phyloP scores from a whole-genome alignment of 192 early-diverging fungal genomes.

The Coemansia sp. region DNA sequence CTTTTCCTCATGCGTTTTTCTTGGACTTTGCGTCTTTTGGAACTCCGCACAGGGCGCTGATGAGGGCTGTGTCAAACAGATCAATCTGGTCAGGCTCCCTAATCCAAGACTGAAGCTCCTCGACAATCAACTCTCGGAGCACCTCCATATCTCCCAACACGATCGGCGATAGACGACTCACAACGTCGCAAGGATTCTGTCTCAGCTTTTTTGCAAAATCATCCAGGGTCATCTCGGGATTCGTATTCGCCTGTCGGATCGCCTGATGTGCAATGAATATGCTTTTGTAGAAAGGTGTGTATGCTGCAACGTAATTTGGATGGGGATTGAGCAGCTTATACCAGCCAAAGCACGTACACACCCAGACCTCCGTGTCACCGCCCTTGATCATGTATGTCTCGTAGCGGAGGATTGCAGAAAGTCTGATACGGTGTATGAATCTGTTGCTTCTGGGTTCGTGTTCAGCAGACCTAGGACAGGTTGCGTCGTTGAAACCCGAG shows the following conservation, averaged over 20 bases:
- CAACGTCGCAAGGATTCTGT: constrained; percentile 18
- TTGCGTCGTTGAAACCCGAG: constrained; percentile 3
- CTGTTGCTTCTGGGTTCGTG: constrained; percentile 40
- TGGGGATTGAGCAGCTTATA: constrained; percentile 51
- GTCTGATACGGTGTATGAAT: constrained; percentile 41
- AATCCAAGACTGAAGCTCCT: constrained; percentile 42
- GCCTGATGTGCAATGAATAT: constrained; percentile 48
- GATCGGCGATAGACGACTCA: constrained; percentile 26
- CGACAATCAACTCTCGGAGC: constrained; percentile 34
- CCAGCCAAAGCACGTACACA: constrained; percentile 52
- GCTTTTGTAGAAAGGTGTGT: constrained; percentile 36
- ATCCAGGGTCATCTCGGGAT: constrained; percentile 12
- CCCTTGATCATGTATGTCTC: constrained; percentile 26
- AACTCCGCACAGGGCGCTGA: constrained; percentile 29
- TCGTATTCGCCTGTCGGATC: constrained; percentile 14
- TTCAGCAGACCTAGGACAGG: background rate
- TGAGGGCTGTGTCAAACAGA: constrained; percentile 33
- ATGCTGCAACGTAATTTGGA: constrained; percentile 28
- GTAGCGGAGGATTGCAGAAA: constrained; percentile 49
- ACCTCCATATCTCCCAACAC: constrained; percentile 30
- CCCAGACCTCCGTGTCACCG: constrained; percentile 47
- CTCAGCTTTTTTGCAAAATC: constrained; percentile 28
- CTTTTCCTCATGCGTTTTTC: constrained; percentile 1
- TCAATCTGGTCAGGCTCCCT: constrained; percentile 20
- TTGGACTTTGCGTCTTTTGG: constrained; percentile 1